phyloP scores from a whole-genome alignment of 495 filamentous ascomycete genomes.

The Penicillium paxilli region DNA sequence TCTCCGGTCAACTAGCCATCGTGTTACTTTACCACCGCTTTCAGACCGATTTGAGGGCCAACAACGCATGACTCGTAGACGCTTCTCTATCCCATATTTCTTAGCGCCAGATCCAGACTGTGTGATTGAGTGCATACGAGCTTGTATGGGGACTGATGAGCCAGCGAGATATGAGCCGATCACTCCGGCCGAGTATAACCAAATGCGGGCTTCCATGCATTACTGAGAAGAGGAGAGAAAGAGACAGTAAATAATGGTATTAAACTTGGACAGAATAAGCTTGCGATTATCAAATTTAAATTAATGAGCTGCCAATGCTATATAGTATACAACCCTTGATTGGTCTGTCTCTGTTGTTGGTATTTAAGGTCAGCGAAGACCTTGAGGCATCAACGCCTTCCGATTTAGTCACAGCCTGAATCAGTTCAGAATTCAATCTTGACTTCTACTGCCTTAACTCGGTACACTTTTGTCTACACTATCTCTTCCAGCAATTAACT shows the following conservation, averaged over 20 bases:
- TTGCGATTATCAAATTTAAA: not conserved
- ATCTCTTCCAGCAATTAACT: not conserved
- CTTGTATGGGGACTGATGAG: constrained; percentile 39
- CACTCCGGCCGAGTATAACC: constrained; percentile 50
- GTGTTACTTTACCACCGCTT: constrained; percentile 47
- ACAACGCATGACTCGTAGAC: constrained; percentile 48
- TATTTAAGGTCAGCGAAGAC: too few species aligned
- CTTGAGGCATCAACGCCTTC: too few species aligned
- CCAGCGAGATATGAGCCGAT: constrained; percentile 55
- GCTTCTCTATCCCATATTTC: constrained; percentile 67
- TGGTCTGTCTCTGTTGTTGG: too few species aligned
- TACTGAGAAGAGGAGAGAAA: too few species aligned
- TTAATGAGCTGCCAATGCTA: too few species aligned
- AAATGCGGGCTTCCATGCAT: constrained; percentile 52
- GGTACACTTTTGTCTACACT: too few species aligned
- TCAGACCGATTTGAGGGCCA: constrained; percentile 33
- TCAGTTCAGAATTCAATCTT: too few species aligned
- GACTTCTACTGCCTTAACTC: not conserved
- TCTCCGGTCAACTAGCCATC: constrained; percentile 56
- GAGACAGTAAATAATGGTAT: too few species aligned
- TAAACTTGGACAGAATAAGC: too few species aligned
- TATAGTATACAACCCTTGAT: too few species aligned
- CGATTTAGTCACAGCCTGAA: too few species aligned
- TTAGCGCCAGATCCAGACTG: constrained; percentile 53
- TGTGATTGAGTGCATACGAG: constrained; percentile 57